Evolutionary conservation across 768 basidiomycete genomes (phyloP), one percentile per base, ranked within the genome.

Genomic region (Mycena rosella): DNA sequence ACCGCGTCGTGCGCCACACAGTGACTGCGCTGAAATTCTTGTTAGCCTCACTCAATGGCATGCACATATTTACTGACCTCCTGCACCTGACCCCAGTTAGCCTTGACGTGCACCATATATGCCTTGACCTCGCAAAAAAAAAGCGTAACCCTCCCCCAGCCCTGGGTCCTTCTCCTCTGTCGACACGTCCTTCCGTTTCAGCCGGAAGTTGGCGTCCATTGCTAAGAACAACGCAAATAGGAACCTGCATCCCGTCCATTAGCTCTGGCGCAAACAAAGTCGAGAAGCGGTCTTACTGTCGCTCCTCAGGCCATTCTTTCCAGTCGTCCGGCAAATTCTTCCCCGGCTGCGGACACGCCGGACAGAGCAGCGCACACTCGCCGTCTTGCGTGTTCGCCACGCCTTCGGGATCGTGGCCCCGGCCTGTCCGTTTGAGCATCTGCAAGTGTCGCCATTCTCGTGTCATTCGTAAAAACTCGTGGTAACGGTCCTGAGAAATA

Each of bases 1-100:
- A 80, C 70, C 0, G 78, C 77, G 34, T 77, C 74, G 40, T 79
- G 77, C 2, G 72, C 64, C 1, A 72, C 73, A 40, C 81, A 82
- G 18, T 66, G 74, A 18, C 74, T 74, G 56, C 75, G 75, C 79
- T 79, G 60, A 64, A 1, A 73, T 69, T 55, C 82, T n/a, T 2
- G 30, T 52, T 8, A 52, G 49, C 30, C n/a, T n/a, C 27, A 22
- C 4, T n/a, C 2, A 53, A 17, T 3, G 5, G 24, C n/a, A n/a
- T n/a, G n/a, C n/a, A n/a, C n/a, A n/a, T n/a, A n/a, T n/a, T n/a
- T n/a, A 44, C 42, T 4, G 6, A 59, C 45, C 29, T 34, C 58
- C 22, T 48, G 44, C 5, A 3, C 14, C 5, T 10, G 11, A 5
- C 22, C 18, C 45, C 58, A 59, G 30, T 48, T 29, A n/a, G 1